Evolutionary conservation across 805 yeast genomes (phyloP), one percentile per base, ranked within the genome.

Genomic region (Lipomyces lipofer): DNA sequence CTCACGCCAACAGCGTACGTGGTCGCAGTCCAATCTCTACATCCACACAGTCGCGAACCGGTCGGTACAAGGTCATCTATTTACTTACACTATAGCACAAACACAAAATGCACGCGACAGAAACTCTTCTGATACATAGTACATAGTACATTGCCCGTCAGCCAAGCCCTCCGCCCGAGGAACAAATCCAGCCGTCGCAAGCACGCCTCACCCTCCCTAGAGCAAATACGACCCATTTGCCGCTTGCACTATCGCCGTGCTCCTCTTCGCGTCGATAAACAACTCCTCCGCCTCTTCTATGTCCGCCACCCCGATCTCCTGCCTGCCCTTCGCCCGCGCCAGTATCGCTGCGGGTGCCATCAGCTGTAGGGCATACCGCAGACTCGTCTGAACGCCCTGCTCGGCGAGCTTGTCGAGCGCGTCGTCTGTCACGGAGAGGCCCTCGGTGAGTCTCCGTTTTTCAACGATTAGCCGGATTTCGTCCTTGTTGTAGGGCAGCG

Each of bases 351-450:
- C 83, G 29, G 98, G 99, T 0, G 97, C 82, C 68, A 94, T 77
- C 63, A 94, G 78, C 70, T 94, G 98, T 62, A 94, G 76, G 9
- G 96, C 89, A 70, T 94, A 94, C 70, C 99, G 85, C 68, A 94
- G 78, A 2, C 97, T 88, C 5, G 91, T 86, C 49, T 77, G 77
- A 5, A 81, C 71, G 17, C 97, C 98, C 63, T 84, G 82, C 29
- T 73, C 73, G 1, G 97, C 86, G 60, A 94, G 77, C 59, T 77
- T 73, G 51, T 83, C 86, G 63, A 92, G 77, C 0, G 96, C 96
- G n/a, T 78, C 88, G 1, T 75, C 71, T 7, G 78, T 69, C 43
- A 89, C 71, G 24, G 83, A 81, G 56, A 90, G 78, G 47, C 80
- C 81, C 71, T 94, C 99, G 54, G 88, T 82, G 25, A 76, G 73